Percentiles rank a stretch among this genome's conserved stretches.
phyloP scores from a whole-genome alignment of 78 protist genomes.

The Polysphondylium violaceum region DNA sequence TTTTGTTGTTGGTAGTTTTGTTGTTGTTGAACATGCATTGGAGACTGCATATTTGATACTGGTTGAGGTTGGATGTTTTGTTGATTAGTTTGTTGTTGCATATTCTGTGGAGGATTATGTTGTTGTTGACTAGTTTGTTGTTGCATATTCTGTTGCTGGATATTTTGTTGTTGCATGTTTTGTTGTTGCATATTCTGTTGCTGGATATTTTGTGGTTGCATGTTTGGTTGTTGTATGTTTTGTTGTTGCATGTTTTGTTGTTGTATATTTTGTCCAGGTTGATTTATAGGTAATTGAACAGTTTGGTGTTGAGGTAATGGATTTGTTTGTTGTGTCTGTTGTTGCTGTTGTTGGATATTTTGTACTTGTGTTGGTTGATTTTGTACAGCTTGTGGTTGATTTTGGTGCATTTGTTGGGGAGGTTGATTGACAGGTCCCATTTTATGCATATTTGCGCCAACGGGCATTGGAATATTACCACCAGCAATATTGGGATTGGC shows the following conservation, averaged over 20 bases:
- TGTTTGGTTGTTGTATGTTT: neutral
- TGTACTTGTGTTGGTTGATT: conserved; percentile 6
- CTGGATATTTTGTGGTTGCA: neutral
- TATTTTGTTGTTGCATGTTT: neutral
- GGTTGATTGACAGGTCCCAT: conserved; percentile 1
- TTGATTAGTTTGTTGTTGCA: neutral
- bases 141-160: neutral
- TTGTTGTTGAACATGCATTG: neutral
- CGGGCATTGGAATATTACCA: neutral
- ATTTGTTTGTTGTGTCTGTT: neutral
- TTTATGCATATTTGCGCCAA: too few species aligned
- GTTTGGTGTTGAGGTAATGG: conserved; percentile 11
- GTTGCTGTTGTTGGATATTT: neutral
- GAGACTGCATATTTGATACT: neutral
- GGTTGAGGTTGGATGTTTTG: neutral
- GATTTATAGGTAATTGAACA: neutral
- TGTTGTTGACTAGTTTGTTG: neutral
- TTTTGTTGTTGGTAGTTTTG: neutral
- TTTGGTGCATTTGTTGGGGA: neutral
- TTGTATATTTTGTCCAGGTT: neutral
- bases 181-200: neutral
- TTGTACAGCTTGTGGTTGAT: conserved; percentile 16
- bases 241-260: neutral
- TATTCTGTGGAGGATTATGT: neutral
- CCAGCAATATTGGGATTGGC: neutral